Evolutionary conservation across 306 rosid genomes (phyloP), one percentile per base, ranked within the genome.

Genomic region (Clitoria ternatea): DNA sequence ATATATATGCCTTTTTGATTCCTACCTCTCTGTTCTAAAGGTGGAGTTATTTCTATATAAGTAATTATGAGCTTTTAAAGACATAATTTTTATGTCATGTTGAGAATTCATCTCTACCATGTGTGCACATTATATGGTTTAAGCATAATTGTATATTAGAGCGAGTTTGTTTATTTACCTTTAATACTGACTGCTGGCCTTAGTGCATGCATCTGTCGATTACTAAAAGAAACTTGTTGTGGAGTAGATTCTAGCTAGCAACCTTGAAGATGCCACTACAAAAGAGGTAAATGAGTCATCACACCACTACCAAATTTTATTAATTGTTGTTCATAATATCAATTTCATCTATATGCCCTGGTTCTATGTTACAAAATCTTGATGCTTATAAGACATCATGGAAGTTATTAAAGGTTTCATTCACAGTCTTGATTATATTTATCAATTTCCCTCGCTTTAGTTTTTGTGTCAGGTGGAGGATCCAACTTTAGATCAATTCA

Each of bases 1-100:
- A 80, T 95, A 95, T 73, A 91, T 97, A 1, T 87, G 81, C 59
- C 92, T 95, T 56, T 80, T 92, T 17, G 99, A 95, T 87, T 77
- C 96, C 39, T 91, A 95, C 82, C 97, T 95, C 62, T 95, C 99
- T 40, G 77, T 95, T n/a, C 66, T 67, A 35, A 95, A 91, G 96
- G 99, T 95, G 35, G 55, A 60, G 73, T 37, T 43, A 55, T 66
- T 30, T 19, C 52, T 54, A 43, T 44, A 47, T 33, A 12, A 29
- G 5, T 57, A 18, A 7, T 35, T 6, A 18, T 40, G 27, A 20
- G 13, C 42, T 69, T 15, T 36, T 40, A 29, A 5, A 53, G 17
- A 40, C 36, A 57, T 39, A 12, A 2, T 32, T 27, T 17, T 26
- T 52, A 29, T 35, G 27, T 57, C 27, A 23, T 35, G 44, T 67